Percentiles rank a stretch among this genome's conserved stretches.
Evolutionary conservation across 2,329 filamentous ascomycete genomes (phyloP).

Genomic region (Chaetomium globosum): DNA sequence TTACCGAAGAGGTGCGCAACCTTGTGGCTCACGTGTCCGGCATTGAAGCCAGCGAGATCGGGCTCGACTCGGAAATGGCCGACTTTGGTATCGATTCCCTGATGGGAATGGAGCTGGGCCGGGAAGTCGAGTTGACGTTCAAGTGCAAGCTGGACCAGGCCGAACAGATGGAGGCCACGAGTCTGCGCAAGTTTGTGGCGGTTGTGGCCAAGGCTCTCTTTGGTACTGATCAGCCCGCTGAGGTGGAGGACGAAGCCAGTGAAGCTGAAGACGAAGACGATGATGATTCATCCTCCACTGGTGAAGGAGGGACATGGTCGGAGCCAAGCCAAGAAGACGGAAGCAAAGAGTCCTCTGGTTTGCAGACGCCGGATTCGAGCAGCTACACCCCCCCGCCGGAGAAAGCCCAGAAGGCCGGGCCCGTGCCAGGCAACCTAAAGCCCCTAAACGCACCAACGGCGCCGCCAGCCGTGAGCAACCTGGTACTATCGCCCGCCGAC

Average conservation of each 20-base stretch:
- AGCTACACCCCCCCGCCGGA: not conserved
- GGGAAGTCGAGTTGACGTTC: conserved; percentile 48
- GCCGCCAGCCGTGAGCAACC: not conserved
- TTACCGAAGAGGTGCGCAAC: conserved; percentile 27
- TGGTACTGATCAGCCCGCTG: not conserved
- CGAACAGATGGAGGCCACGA: not conserved
- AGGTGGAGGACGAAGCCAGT: not conserved
- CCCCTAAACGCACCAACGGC: not conserved
- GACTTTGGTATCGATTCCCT: conserved; percentile 55
- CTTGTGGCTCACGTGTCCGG: conserved; percentile 41
- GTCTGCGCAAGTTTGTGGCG: conserved; percentile 13
- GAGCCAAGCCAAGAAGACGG: not conserved
- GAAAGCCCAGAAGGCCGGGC: not conserved
- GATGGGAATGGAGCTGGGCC: conserved; percentile 52
- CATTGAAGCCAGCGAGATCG: conserved; percentile 45
- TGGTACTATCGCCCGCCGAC: not conserved
- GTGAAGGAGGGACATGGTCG: not conserved
- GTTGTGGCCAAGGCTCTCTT: conserved; percentile 3
- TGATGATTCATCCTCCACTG: not conserved
- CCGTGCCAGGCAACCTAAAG: not conserved
- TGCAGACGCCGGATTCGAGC: not conserved
- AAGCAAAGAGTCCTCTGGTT: not conserved
- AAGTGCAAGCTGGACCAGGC: conserved; percentile 19
- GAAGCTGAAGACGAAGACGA: not conserved
- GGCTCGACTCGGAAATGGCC: conserved; percentile 42